Evolutionary conservation across 2,329 filamentous ascomycete species (phyloP).

Genomic region (Exserohilum turcica): DNA sequence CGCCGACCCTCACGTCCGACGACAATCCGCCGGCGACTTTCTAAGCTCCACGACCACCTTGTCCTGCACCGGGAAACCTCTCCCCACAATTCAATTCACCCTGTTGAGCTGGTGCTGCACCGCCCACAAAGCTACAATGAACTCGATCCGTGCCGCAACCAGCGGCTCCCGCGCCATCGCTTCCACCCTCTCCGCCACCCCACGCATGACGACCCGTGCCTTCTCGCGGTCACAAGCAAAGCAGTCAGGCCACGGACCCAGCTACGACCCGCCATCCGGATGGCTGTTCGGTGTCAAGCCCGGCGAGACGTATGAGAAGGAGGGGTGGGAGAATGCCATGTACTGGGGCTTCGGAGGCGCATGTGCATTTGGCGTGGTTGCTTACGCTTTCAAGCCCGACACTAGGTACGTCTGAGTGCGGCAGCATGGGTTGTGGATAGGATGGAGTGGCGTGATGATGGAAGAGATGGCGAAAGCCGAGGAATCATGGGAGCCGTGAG

Average conservation of each 20-base stretch:
- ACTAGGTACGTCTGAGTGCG: conserved; percentile 78
- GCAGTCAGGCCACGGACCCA: conserved; percentile 63
- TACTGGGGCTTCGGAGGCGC: conserved; percentile 84
- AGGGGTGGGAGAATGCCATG: conserved; percentile 92
- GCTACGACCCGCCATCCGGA: conserved; percentile 87
- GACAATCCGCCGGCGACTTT: conserved; percentile 13
- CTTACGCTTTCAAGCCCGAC: conserved; percentile 96
- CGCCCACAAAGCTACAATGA: conserved; percentile 26
- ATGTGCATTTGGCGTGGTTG: conserved; percentile 73
- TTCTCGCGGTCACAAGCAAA: conserved; percentile 31
- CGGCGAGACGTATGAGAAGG: conserved; percentile 91
- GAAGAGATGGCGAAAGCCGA: not conserved
- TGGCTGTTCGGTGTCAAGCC: conserved; percentile 96
- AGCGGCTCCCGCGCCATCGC: conserved; percentile 28
- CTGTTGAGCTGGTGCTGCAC: not conserved
- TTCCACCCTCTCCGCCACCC: conserved; percentile 23
- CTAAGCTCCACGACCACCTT: conserved; percentile 3
- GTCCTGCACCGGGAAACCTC: conserved; percentile 6
- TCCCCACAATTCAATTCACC: not conserved
- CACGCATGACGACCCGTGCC: conserved; percentile 21
- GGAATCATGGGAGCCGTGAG: not conserved
- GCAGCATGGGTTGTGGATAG: not conserved
- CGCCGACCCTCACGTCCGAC: conserved; percentile 9
- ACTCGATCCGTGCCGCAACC: conserved; percentile 32
- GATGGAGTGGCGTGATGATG: not conserved